Conservation (phyloP, 441 rosid genomes). For the Bruguiera hainesii region DNA sequence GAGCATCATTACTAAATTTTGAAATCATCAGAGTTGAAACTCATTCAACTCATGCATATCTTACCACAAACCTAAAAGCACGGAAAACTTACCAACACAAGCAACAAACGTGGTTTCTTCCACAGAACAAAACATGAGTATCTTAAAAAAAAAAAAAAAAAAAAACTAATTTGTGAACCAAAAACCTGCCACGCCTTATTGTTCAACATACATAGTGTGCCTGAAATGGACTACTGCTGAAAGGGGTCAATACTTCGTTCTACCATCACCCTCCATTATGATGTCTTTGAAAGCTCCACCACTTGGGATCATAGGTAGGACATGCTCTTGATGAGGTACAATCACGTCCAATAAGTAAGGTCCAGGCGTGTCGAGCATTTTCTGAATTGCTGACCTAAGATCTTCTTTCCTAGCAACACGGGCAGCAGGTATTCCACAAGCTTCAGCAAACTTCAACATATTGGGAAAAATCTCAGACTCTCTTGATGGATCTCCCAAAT, state of each 20-base stretch:
- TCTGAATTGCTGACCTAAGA: slow-evolving; percentile 68
- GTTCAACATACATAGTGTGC: background rate
- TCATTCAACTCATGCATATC: background rate
- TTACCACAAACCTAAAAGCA: background rate
- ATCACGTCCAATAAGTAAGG: slow-evolving; percentile 86
- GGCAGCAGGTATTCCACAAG: slow-evolving; percentile 83
- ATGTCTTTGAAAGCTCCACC: slow-evolving; percentile 82
- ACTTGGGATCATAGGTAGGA: slow-evolving; percentile 94
- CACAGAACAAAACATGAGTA: slow-evolving; percentile 2
- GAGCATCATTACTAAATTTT: background rate
- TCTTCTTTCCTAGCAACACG: slow-evolving; percentile 66
- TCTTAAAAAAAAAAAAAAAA: background rate
- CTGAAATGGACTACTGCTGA: background rate
- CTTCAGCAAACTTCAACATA: slow-evolving; percentile 79
- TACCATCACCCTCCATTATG: slow-evolving; percentile 87
- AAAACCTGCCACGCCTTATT: slow-evolving; percentile 1
- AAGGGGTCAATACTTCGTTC: slow-evolving; percentile 33
- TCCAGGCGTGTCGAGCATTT: slow-evolving; percentile 87
- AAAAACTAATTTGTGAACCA: background rate
- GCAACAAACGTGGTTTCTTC: background rate
- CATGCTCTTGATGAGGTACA: slow-evolving; percentile 96
- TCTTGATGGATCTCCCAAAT: slow-evolving; percentile 65
- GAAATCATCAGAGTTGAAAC: background rate
- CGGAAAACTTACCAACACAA: background rate
- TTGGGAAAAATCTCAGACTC: slow-evolving; percentile 80